Percentiles rank a stretch among this genome's conserved stretches.
phyloP scores from a whole-genome alignment of 768 basidiomycete genomes.

The Trametes elegans region DNA sequence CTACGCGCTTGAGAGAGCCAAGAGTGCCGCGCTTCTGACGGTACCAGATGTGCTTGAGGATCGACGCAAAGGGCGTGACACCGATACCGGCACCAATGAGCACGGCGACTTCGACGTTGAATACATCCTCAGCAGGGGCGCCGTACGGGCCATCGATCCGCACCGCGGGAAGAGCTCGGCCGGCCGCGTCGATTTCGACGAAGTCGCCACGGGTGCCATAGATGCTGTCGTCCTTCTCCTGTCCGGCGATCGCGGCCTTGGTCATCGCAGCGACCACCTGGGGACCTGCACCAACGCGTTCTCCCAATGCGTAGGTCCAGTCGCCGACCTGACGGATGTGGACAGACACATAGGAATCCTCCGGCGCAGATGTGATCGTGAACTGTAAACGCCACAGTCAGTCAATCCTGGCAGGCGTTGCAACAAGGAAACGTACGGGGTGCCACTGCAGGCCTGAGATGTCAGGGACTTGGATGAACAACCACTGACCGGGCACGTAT shows the following conservation, averaged over 20 bases:
- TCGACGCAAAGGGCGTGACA: conserved; percentile 93
- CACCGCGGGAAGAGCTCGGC: conserved; percentile 60
- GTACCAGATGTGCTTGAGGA: conserved; percentile 96
- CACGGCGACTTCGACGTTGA: conserved; percentile 82
- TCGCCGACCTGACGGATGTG: conserved; percentile 95
- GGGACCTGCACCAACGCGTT: conserved; percentile 80
- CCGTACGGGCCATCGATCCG: conserved; percentile 92
- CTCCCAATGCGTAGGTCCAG: conserved; percentile 80
- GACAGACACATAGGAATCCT: conserved; percentile 88
- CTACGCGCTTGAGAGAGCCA: conserved; percentile 81
- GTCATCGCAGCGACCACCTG: conserved; percentile 78
- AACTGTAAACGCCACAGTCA: conserved; percentile 52
- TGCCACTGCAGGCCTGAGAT: conserved; percentile 88
- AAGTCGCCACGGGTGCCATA: conserved; percentile 67
- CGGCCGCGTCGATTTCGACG: conserved; percentile 67
- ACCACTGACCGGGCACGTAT: conserved; percentile 90
- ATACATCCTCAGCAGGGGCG: conserved; percentile 90
- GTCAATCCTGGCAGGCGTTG: background rate
- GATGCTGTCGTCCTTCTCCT: conserved; percentile 55
- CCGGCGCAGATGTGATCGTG: conserved; percentile 93
- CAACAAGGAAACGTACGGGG: conserved; percentile 62
- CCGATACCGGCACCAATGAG: conserved; percentile 93
- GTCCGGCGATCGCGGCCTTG: conserved; percentile 71
- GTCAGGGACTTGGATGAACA: conserved; percentile 87
- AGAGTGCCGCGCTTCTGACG: conserved; percentile 75